Evolutionary conservation across 2,329 filamentous ascomycete species (phyloP), one percentile per base, ranked within the genome.

Genomic region (Penicillium sp.): DNA sequence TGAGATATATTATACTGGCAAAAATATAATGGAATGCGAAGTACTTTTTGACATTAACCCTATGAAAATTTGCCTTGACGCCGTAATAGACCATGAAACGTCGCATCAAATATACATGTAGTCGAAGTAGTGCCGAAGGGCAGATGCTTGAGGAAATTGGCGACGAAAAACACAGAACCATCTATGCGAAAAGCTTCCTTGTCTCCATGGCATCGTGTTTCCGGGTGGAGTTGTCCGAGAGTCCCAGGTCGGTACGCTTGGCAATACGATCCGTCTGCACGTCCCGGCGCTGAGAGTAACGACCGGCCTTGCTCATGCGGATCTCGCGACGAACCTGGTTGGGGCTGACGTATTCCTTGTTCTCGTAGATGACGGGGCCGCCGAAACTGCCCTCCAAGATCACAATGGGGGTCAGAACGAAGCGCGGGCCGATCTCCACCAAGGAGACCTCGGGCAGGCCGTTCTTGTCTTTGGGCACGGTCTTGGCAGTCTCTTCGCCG

Each of bases 321-420:
- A 95, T 73, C 58, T 97, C 94, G 36, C 90, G 80, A 60, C 94
- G 82, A 58, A 97, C 84, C 75, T 96, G 90, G 82, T 99, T 99
- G 9, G 94, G 94, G 61, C 88, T 94, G 48, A 99, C 89, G 65
- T 96, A 99, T 71, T 96, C 88, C 80, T 90, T 94, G 78, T 97
- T 97, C 79, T 97, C 90, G 76, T 95, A 99, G 67, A 99, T 95
- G 59, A 97, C 90, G 3, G 94, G 92, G 0, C 94, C 94, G 48
- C 92, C 92, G 63, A 99, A 97, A 55, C 89, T 92, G 39, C 90
- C 91, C 71, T 99, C 94, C 63, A 95, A 85, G 61, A 97, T 96
- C 51, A 97, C 86, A 60, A 96, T 96, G 0, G 94, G 92, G 24
- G 91, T 96, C 45, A 96, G 78, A 27, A 96, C 91, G 62, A 96